Percentiles rank a stretch among this genome's conserved stretches.
These are phyloP conservation scores for Sabuloglossum arenarium DNA, from an alignment of 495 filamentous ascomycete species.

Conservation along the genomic window DNA sequence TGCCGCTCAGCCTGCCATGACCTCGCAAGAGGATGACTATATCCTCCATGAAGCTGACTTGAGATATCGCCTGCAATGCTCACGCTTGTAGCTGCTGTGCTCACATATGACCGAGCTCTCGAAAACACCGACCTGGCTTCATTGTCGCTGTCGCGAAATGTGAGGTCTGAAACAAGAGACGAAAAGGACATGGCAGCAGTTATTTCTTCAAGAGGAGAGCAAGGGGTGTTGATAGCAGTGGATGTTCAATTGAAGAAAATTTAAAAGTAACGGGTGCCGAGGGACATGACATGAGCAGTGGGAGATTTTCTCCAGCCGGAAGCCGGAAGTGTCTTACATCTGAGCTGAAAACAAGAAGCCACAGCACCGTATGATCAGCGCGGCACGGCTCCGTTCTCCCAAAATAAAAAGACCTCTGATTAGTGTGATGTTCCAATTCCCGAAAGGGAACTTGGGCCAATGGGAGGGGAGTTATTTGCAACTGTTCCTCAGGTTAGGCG, in stretches of 20 bases:
- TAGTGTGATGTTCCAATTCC: too few species aligned
- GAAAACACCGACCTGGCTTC: constrained; percentile 52
- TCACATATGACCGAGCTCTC: constrained; percentile 55
- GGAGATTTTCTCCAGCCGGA: too few species aligned
- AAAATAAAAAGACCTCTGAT: too few species aligned
- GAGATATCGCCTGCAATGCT: constrained; percentile 85
- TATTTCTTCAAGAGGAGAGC: neutral
- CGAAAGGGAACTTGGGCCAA: too few species aligned
- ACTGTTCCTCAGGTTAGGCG: too few species aligned
- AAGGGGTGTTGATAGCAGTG: neutral
- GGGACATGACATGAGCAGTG: too few species aligned
- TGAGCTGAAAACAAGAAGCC: too few species aligned
- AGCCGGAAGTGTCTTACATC: too few species aligned
- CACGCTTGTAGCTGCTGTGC: constrained; percentile 81
- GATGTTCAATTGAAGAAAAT: neutral
- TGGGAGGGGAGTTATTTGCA: too few species aligned
- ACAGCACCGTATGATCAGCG: too few species aligned
- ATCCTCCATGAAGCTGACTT: constrained; percentile 87
- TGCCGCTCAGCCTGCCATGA: constrained; percentile 94
- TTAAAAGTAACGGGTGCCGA: too few species aligned
- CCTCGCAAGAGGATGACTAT: constrained; percentile 74
- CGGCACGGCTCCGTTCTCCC: too few species aligned
- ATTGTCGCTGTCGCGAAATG: constrained; percentile 43
- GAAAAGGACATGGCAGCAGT: constrained; percentile 62
- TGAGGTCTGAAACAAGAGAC: constrained; percentile 67